Percentiles rank a stretch among this genome's conserved stretches.
Conservation (phyloP, 2,329 filamentous ascomycete species). For the Arthroderma sp. region DNA sequence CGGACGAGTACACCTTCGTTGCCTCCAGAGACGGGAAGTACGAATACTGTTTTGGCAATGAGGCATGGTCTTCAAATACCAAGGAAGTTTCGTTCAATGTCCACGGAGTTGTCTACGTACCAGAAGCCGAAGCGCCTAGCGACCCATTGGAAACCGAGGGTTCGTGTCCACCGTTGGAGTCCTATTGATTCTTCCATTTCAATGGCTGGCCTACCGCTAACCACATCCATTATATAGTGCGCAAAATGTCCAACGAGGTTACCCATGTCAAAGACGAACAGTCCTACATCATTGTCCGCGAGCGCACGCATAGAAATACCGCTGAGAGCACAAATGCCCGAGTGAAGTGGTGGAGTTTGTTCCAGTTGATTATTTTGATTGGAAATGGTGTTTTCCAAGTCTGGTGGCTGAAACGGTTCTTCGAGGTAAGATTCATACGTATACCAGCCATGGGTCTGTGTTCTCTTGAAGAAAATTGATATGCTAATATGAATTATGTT, state of each 20-base stretch:
- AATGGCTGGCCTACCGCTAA: not conserved
- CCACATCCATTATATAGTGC: conserved; percentile 42
- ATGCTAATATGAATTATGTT: conserved; percentile 5
- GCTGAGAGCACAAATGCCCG: conserved; percentile 94
- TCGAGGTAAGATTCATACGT: conserved; percentile 50
- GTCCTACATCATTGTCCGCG: conserved; percentile 86
- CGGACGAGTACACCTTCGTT: conserved; percentile 85
- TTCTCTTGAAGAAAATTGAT: conserved; percentile 1
- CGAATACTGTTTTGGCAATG: conserved; percentile 97
- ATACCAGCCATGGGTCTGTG: not conserved
- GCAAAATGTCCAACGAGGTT: conserved; percentile 69
- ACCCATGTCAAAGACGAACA: conserved; percentile 95
- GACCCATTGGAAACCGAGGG: conserved; percentile 87
- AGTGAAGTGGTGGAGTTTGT: conserved; percentile 99
- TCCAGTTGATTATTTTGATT: conserved; percentile 78
- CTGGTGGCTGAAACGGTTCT: conserved; percentile 98
- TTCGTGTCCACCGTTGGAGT: conserved; percentile 29
- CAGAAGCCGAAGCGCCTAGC: conserved; percentile 66
- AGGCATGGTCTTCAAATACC: conserved; percentile 88
- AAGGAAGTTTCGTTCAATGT: conserved; percentile 99
- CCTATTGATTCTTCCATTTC: not conserved
- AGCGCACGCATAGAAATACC: conserved; percentile 94
- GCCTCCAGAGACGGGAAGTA: conserved; percentile 78
- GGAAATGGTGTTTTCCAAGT: conserved; percentile 96
- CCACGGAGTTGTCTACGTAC: conserved; percentile 94